Evolutionary conservation across 1,139 yeast genomes (phyloP).

Genomic region (Taphrina deformans): DNA sequence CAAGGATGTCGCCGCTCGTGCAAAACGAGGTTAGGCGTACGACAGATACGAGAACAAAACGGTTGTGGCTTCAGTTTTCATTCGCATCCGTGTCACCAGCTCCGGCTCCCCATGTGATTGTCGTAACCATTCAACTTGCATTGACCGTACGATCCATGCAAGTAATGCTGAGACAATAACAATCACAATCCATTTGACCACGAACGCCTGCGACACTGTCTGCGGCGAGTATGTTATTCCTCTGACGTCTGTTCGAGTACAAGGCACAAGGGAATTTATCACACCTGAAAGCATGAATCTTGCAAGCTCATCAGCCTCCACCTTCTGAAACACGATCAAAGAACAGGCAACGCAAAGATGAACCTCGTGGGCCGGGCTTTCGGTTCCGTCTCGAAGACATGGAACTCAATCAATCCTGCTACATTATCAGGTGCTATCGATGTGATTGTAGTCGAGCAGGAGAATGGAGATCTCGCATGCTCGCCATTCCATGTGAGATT

Average conservation of each 20-base stretch:
- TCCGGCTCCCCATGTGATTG: background rate
- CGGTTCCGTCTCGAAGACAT: conserved; percentile 70
- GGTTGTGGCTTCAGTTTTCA: background rate
- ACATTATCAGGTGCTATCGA: conserved; percentile 90
- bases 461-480: conserved; percentile 76
- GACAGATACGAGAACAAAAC: no score
- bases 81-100: background rate
- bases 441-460: conserved; percentile 92
- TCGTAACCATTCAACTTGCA: background rate
- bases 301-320: background rate
- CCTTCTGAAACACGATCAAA: background rate
- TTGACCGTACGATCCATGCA: background rate
- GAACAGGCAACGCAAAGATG: background rate
- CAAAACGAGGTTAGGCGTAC: no score
- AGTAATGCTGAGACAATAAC: no score
- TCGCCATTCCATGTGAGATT: conserved; percentile 97
- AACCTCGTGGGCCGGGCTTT: conserved; percentile 30
- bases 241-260: no score
- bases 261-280: background rate
- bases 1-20: background rate
- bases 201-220: background rate
- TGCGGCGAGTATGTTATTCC: no score
- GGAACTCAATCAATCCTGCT: conserved; percentile 89
- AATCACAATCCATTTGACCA: no score
- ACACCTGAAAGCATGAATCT: background rate